These are phyloP conservation scores for Daldinia eschscholtzii DNA, from an alignment of 2,329 filamentous ascomycete genomes.

Conservation along the genomic window DNA sequence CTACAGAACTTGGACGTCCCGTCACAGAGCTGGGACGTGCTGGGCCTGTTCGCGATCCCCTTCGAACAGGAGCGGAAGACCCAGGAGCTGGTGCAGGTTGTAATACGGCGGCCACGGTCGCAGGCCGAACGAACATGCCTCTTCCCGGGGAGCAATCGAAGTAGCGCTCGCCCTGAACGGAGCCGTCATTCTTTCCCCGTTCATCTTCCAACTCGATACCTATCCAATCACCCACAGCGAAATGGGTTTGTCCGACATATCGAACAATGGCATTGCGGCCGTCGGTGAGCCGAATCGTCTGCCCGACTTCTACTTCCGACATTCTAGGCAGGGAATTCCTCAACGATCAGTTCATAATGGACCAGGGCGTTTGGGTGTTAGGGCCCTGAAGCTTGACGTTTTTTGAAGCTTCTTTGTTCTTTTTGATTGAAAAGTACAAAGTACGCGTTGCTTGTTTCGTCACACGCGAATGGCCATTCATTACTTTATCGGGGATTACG, in stretches of 20 bases:
- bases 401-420: constrained; percentile 27
- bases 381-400: constrained; percentile 37
- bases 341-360: constrained; percentile 47
- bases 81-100: constrained; percentile 60
- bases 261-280: constrained; percentile 82
- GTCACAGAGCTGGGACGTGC: constrained; percentile 64
- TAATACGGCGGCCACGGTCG: constrained; percentile 71
- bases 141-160: constrained; percentile 83
- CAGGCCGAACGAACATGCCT: constrained; percentile 87
- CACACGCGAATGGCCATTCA: constrained; percentile 36
- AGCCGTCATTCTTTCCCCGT: constrained; percentile 93
- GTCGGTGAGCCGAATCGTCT: constrained; percentile 83
- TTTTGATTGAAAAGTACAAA: constrained; percentile 4
- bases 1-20: constrained; percentile 46
- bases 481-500: constrained; percentile 31
- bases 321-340: constrained; percentile 56
- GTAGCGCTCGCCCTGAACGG: constrained; percentile 87
- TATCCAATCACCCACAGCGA: constrained; percentile 87
- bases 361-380: constrained; percentile 24
- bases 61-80: constrained; percentile 54
- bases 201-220: constrained; percentile 88
- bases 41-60: constrained; percentile 53
- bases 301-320: constrained; percentile 73
- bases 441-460: constrained; percentile 23
- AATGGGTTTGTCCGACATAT: constrained; percentile 83